These are phyloP conservation scores for Lepiota brunneoincarnata DNA, from an alignment of 768 basidiomycete genomes.

Conservation along the genomic window DNA sequence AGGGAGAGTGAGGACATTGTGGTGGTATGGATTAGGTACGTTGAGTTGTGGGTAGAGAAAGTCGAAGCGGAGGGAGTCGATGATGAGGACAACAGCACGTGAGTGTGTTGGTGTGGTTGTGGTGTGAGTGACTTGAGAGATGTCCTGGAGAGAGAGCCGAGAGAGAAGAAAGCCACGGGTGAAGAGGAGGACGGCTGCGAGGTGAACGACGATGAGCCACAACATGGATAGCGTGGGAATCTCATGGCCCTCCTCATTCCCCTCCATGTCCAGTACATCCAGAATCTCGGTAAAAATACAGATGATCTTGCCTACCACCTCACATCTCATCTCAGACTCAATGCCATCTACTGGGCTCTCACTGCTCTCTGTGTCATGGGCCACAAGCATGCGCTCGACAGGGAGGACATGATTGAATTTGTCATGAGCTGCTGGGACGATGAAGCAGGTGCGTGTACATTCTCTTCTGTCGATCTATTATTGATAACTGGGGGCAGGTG, in stretches of 20 bases:
- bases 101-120: constrained; percentile 65
- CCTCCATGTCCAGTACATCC: constrained; percentile 74
- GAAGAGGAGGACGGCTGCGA: constrained; percentile 84
- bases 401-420: constrained; percentile 83
- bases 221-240: constrained; percentile 30
- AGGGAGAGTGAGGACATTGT: constrained; percentile 81
- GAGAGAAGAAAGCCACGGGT: constrained; percentile 88
- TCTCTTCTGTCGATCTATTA: constrained; percentile 7
- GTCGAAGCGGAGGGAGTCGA: constrained; percentile 93
- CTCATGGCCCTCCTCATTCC: constrained; percentile 29
- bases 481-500: constrained; percentile 50
- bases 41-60: constrained; percentile 73
- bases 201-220: constrained; percentile 67
- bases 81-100: constrained; percentile 80
- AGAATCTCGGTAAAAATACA: constrained; percentile 74
- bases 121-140: constrained; percentile 25
- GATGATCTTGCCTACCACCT: constrained; percentile 88
- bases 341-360: constrained; percentile 96
- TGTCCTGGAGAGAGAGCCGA: constrained; percentile 65
- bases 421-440: constrained; percentile 97
- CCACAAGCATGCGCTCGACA: constrained; percentile 71
- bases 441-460: constrained; percentile 62
- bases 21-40: constrained; percentile 68
- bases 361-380: constrained; percentile 85
- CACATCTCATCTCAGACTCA: constrained; percentile 90